Conservation (phyloP, 2,329 filamentous ascomycete genomes). For the Rhynchosporium graminicola region DNA sequence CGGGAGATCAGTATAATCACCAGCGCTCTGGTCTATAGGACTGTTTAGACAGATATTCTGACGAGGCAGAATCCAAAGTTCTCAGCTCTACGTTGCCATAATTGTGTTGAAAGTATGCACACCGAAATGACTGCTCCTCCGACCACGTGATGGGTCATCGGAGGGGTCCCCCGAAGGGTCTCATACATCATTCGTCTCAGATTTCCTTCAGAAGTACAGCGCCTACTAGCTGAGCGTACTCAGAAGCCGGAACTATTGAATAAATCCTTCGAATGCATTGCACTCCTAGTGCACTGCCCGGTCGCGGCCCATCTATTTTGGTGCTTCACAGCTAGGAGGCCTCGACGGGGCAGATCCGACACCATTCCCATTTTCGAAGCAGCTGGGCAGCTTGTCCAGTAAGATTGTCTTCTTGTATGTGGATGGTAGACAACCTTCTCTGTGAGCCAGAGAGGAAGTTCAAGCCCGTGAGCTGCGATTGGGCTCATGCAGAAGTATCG, state of each 20-base stretch:
- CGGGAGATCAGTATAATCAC: not conserved
- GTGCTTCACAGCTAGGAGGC: not conserved
- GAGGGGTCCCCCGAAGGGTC: not conserved
- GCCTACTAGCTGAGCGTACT: not conserved
- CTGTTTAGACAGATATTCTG: not conserved
- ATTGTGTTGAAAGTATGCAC: not conserved
- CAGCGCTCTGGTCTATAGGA: not conserved
- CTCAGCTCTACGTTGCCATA: not conserved
- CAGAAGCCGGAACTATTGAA: not conserved
- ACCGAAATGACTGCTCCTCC: not conserved
- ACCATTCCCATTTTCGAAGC: not conserved
- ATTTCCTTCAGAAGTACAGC: not conserved
- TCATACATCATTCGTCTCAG: conserved; percentile 11
- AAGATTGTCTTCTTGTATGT: not conserved
- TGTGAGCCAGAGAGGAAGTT: not conserved
- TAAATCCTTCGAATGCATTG: not conserved
- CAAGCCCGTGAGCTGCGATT: not conserved
- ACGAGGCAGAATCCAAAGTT: not conserved
- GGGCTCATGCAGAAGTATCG: not conserved
- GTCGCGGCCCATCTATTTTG: not conserved
- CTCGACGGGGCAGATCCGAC: not conserved
- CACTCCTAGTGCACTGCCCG: not conserved
- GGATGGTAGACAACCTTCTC: not conserved
- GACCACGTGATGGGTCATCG: not conserved
- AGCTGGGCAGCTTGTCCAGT: not conserved